Evolutionary conservation across 768 basidiomycete species (phyloP), one percentile per base, ranked within the genome.

Genomic region (Royoungia palumana): DNA sequence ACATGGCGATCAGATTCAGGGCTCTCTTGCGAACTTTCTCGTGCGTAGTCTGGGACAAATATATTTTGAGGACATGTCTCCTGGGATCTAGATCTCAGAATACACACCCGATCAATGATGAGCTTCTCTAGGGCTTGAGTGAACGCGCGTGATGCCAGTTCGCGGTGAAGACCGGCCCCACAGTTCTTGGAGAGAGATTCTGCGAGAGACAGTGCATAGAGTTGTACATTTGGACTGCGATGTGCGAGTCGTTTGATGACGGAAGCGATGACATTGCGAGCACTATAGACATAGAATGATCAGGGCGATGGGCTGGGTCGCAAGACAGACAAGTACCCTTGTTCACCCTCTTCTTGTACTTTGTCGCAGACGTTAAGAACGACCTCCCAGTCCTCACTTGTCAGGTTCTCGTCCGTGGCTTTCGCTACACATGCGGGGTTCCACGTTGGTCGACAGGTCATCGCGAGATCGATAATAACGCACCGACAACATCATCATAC

Each of bases 401-500:
- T 94, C 50, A 94, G 75, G 67, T 93, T 94, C 79, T 98, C 96
- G 67, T 94, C 92, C n/a, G 96, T 99, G 28, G 95, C 89, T 72
- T 96, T 95, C 60, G 70, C 94, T 96, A 69, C n/a, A 35, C 39
- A 10, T 24, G 11, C 25, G 46, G 28, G 20, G 21, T 53, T 32
- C 13, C 27, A 17, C 22, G 41, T 58, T 24, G 24, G 59, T 28
- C 25, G 50, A 37, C 28, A 43, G 46, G 44, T 42, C 25, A 22
- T 42, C 44, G 51, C 7, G 41, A 12, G 46, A 17, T 36, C 44
- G 42, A 46, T 30, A 51, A 20, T 17, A 13, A 82, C 89, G 66
- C 56, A 94, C 94, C 80, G 67, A 96, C 89, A 49, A 94, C 79
- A 44, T 95, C 94, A 63, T 97, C 94, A 70, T 94, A 96, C 7